Conservation (phyloP, 306 rosid genomes). For the Senna siamea region DNA sequence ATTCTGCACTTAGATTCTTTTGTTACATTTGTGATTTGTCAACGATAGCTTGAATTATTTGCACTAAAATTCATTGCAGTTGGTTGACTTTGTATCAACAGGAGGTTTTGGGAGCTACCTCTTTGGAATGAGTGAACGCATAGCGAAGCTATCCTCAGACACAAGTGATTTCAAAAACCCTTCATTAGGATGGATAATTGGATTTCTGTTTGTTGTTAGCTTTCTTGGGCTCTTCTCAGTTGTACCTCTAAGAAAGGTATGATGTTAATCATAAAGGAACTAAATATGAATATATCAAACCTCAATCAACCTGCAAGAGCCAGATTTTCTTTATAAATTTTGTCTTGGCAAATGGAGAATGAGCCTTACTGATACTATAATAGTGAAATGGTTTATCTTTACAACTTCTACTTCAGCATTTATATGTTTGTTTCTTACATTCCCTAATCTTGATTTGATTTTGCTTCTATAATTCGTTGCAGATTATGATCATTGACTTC, state of each 20-base stretch:
- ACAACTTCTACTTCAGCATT: neutral
- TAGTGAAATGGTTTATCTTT: neutral
- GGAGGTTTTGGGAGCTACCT: constrained; percentile 68
- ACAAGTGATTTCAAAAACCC: constrained; percentile 51
- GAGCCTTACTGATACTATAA: neutral
- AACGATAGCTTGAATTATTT: neutral
- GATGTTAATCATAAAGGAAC: too few species aligned
- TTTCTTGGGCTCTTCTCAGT: constrained; percentile 65
- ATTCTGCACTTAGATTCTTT: constrained; percentile 18
- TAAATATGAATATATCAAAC: too few species aligned
- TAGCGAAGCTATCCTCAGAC: constrained; percentile 45
- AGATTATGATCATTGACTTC: constrained; percentile 63
- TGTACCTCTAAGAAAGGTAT: constrained; percentile 61
- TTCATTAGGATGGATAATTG: constrained; percentile 57
- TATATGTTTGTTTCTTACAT: constrained; percentile 20
- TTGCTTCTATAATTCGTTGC: constrained; percentile 4
- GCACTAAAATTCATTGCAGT: neutral
- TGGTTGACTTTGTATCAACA: constrained; percentile 39
- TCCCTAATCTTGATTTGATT: constrained; percentile 12
- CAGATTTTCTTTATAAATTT: neutral
- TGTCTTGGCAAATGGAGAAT: constrained; percentile 19
- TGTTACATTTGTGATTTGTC: constrained; percentile 29
- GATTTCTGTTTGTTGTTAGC: constrained; percentile 65
- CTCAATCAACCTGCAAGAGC: too few species aligned
- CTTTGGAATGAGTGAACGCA: constrained; percentile 54